phyloP scores from a whole-genome alignment of 2,329 filamentous ascomycete genomes.

The Cyclaneusma minus region DNA sequence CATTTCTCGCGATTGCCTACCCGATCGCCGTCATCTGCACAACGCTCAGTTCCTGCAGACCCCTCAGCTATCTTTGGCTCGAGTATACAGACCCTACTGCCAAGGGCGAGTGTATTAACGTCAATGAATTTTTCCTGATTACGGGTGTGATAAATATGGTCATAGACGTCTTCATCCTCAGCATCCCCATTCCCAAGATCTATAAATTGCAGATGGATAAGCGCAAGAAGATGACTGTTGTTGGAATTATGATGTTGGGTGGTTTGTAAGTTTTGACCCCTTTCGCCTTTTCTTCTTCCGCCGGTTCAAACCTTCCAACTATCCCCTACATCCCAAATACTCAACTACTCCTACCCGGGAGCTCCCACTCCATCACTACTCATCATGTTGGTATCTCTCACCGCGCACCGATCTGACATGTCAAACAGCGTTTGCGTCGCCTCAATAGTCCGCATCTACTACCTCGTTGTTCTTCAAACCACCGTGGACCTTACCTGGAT shows the following conservation, averaged over 20 bases:
- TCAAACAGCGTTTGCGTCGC: conserved; percentile 7
- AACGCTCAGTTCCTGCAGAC: too few relatives aligned
- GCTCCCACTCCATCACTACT: too few relatives aligned
- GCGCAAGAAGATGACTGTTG: conserved; percentile 5
- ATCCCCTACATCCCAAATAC: not conserved
- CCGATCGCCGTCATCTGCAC: too few relatives aligned
- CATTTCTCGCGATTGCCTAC: too few relatives aligned
- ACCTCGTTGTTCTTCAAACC: conserved; percentile 7
- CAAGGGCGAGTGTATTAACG: not conserved
- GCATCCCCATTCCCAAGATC: conserved; percentile 7
- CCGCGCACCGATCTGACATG: too few relatives aligned
- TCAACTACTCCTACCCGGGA: too few relatives aligned
- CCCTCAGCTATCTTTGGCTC: too few relatives aligned
- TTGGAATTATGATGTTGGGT: conserved; percentile 8
- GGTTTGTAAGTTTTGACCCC: conserved; percentile 8
- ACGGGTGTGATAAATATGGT: conserved; percentile 3
- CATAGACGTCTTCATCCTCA: conserved; percentile 7
- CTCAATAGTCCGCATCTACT: conserved; percentile 10
- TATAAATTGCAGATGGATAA: conserved; percentile 7
- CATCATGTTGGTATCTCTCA: too few relatives aligned
- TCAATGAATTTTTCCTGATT: not conserved
- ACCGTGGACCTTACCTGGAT: conserved; percentile 9
- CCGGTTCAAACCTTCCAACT: too few relatives aligned
- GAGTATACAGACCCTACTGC: too few relatives aligned
- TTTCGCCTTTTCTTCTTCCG: too few relatives aligned